Percentiles rank a stretch among this genome's conserved stretches.
Evolutionary conservation across 768 basidiomycete genomes (phyloP).

Genomic region (Filobasidium floriforme): DNA sequence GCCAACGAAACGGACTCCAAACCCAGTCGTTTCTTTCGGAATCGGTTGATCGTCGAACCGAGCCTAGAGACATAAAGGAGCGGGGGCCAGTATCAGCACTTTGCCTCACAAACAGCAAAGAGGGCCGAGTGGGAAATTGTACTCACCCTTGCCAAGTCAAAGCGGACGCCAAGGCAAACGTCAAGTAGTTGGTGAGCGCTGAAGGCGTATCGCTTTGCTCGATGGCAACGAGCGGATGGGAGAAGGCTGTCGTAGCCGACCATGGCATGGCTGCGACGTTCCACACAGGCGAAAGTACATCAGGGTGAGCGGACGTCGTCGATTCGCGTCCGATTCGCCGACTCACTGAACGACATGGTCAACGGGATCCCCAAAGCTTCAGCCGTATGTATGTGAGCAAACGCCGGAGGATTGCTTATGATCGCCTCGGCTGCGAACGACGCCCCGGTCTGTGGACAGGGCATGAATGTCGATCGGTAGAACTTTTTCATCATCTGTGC

Average conservation of each 20-base stretch:
- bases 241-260: constrained; percentile 55
- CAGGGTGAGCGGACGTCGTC: too few species aligned
- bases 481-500: constrained; percentile 57
- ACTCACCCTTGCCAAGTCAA: constrained; percentile 37
- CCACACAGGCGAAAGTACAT: background rate
- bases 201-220: constrained; percentile 53
- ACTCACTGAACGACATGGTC: constrained; percentile 54
- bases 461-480: constrained; percentile 53
- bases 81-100: background rate
- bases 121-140: background rate
- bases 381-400: constrained; percentile 60
- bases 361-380: constrained; percentile 59
- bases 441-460: constrained; percentile 49
- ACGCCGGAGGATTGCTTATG: constrained; percentile 61
- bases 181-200: constrained; percentile 56
- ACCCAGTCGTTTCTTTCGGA: constrained; percentile 52
- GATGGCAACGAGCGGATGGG: constrained; percentile 60
- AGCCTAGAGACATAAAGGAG: constrained; percentile 28
- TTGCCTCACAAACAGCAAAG: background rate
- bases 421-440: constrained; percentile 59
- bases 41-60: constrained; percentile 57
- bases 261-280: constrained; percentile 58
- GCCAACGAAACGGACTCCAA: constrained; percentile 51
- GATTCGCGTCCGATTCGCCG: too few species aligned
- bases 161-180: constrained; percentile 56